Conservation (phyloP, 345 rosid species). For the Carallia brachiata region DNA sequence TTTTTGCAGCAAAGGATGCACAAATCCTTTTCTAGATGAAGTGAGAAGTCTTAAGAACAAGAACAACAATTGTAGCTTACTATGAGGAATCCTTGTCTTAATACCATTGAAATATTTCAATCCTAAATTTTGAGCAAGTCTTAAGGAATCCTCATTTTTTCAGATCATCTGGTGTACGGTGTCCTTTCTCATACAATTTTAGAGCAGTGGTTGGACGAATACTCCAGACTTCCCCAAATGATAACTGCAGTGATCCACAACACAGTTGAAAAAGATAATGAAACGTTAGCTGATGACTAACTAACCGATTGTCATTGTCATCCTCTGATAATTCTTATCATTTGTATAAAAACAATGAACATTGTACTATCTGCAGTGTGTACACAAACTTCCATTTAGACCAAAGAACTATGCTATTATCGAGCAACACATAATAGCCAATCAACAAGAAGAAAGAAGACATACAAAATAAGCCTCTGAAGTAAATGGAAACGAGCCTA, state of each 20-base stretch:
- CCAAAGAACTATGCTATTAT: too few relatives aligned
- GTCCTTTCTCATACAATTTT: conserved; percentile 86
- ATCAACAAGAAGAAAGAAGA: too few relatives aligned
- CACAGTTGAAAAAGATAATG: too few relatives aligned
- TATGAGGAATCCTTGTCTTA: conserved; percentile 75
- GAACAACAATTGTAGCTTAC: conserved; percentile 52
- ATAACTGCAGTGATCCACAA: conserved; percentile 44
- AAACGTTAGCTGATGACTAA: too few relatives aligned
- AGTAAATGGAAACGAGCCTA: too few relatives aligned
- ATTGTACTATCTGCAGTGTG: too few relatives aligned
- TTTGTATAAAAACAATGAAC: too few relatives aligned
- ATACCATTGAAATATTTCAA: conserved; percentile 88
- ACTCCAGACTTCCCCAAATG: conserved; percentile 97
- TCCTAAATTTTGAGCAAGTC: conserved; percentile 73
- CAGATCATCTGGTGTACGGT: conserved; percentile 71
- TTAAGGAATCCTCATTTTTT: conserved; percentile 66
- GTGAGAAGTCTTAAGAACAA: conserved; percentile 11
- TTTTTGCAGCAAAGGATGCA: background rate
- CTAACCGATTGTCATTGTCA: too few relatives aligned
- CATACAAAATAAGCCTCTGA: too few relatives aligned
- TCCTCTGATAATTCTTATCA: too few relatives aligned
- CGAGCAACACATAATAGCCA: too few relatives aligned
- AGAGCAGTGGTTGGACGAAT: conserved; percentile 90
- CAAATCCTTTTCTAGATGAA: conserved; percentile 7
- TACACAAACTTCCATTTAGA: too few relatives aligned